Base-by-base conservation (phyloP, 2,329 filamentous ascomycete genomes). In the Colletotrichum chlorophyti region DNA sequence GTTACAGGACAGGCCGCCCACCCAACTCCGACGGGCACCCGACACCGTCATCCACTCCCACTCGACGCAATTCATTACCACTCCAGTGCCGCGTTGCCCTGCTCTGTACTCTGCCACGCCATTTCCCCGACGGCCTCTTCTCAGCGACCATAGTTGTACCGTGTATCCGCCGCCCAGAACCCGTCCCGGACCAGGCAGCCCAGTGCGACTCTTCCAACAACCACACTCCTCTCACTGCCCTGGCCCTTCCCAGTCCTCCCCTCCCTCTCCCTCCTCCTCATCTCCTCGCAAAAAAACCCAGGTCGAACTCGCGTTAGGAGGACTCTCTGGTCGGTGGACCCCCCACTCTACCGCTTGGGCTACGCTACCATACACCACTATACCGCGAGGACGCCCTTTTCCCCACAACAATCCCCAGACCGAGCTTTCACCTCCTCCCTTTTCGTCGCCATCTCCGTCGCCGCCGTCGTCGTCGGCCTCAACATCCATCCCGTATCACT, bases 361-460 rank as follows among this genome's bases (percentile, higher is more conserved):
- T 55, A 59, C 51, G 55, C 55, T 51, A 59, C 55, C 55, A 31
- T 55, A 55, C 51, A 59, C 55, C 55, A 59, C 55, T 59, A 31
- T 55, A 55, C 55, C 55, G 49, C 55, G 55, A 59, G n/a, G 51
- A 59, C 53, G 58, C 35, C 58, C 47, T 60, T 60, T 60, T 58
- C 58, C 58, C 58, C 58, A 60, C 58, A 60, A 60, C 53, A n/a
- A 60, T 58, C 53, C 53, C 58, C 53, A 60, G 58, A 58, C 53
- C 58, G 58, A 60, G 53, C 58, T 60, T 60, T 60, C 58, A 60
- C 58, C 53, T 51, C 51, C 57, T 45, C 53, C 45, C 53, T 27
- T 51, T 55, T 55, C 51, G 55, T 55, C 55, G 55, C 27, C 55
- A 31, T 52, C 52, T 46, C 45, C 58, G 45, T 52, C 40, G 34